A percentile compares a stretch with the other conserved stretches of the same genome.
phyloP scores from a whole-genome alignment of 1,284 basidiomycete species.

The Melampsora americana region DNA sequence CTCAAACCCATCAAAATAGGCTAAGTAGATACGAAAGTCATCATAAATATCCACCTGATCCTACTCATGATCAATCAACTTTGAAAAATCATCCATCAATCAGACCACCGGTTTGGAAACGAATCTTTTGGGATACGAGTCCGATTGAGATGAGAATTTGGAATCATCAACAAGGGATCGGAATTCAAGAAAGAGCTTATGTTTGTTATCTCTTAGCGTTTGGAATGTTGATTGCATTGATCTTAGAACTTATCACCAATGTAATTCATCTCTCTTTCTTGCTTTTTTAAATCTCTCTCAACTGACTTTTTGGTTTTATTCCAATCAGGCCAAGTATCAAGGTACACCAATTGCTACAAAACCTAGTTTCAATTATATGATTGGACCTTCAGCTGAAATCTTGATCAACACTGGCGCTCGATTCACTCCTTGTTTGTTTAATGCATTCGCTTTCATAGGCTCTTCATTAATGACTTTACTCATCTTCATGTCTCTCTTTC shows the following conservation, averaged over 20 bases:
- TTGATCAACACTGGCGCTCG: conserved; percentile 54
- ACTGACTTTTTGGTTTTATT: neutral
- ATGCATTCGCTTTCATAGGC: conserved; percentile 48
- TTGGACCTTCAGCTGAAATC: conserved; percentile 53
- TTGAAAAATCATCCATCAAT: conserved; percentile 1
- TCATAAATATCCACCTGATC: neutral
- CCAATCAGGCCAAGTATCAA: conserved; percentile 32
- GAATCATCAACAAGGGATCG: conserved; percentile 34
- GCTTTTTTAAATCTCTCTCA: neutral
- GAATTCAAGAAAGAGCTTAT: conserved; percentile 31
- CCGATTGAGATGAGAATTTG: conserved; percentile 17
- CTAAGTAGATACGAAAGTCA: too few species aligned
- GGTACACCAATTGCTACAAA: conserved; percentile 33
- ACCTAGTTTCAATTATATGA: conserved; percentile 48
- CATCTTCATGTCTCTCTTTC: conserved; percentile 22
- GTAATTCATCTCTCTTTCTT: neutral
- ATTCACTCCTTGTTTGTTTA: conserved; percentile 54
- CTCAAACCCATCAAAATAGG: too few species aligned
- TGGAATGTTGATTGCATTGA: conserved; percentile 38
- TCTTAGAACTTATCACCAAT: conserved; percentile 39
- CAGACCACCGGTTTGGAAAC: conserved; percentile 38
- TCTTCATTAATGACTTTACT: too few species aligned
- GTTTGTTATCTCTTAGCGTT: conserved; percentile 26
- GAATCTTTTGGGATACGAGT: conserved; percentile 41
- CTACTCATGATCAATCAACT: neutral